Conservation (phyloP, 441 rosid genomes). For the Jatropha multifida region DNA sequence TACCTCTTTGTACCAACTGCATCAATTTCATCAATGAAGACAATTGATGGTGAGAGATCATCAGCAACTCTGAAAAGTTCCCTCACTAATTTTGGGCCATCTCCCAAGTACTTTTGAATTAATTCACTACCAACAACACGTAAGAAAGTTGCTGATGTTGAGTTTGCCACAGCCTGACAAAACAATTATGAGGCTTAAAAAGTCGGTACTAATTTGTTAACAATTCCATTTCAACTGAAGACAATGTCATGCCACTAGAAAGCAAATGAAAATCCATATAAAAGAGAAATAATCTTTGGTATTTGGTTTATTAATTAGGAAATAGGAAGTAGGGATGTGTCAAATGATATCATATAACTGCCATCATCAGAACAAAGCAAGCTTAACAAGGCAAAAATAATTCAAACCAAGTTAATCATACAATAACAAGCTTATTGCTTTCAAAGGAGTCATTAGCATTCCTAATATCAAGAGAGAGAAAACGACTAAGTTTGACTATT, state of each 20-base stretch:
- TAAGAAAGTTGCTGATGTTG: constrained; percentile 93
- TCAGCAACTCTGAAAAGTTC: constrained; percentile 97
- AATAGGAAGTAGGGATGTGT: not conserved
- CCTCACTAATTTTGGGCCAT: constrained; percentile 92
- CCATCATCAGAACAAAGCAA: constrained; percentile 63
- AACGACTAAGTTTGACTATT: not conserved
- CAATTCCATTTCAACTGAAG: constrained; percentile 1
- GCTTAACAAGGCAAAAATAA: constrained; percentile 61
- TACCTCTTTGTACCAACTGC: constrained; percentile 90
- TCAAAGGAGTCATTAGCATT: not conserved
- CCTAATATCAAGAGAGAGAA: not conserved
- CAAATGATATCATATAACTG: not conserved
- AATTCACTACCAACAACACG: constrained; percentile 96
- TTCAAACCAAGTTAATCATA: not conserved
- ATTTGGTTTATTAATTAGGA: not conserved
- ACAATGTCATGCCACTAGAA: not conserved
- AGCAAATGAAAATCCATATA: not conserved
- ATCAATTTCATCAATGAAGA: constrained; percentile 95
- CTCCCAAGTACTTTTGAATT: constrained; percentile 93
- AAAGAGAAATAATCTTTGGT: not conserved
- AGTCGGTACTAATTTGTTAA: not conserved
- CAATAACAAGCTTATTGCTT: not conserved
- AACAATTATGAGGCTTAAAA: constrained; percentile 6
- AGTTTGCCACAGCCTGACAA: constrained; percentile 87
- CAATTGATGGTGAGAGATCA: constrained; percentile 94